phyloP scores from a whole-genome alignment of 306 rosid genomes.

The Prunus mongolica region DNA sequence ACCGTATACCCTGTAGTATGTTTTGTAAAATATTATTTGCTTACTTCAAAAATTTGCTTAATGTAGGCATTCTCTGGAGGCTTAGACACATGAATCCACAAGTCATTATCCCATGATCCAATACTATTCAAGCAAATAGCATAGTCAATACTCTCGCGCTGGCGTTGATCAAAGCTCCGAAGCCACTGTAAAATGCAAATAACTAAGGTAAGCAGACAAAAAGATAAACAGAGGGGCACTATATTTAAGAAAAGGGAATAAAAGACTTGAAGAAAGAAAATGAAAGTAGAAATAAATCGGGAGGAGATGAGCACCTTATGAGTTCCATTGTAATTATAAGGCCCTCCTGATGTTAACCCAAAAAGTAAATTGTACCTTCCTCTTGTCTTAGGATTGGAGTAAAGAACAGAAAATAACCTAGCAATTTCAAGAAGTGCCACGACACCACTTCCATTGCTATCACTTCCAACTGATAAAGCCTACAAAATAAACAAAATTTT shows the following conservation, averaged over 20 bases:
- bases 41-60: conserved; percentile 86
- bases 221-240: neutral
- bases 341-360: conserved; percentile 96
- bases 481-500: conserved; percentile 29
- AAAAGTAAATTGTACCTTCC: conserved; percentile 92
- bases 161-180: conserved; percentile 88
- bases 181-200: conserved; percentile 73
- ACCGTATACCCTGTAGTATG: neutral
- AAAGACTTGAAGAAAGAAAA: conserved; percentile 9
- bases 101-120: conserved; percentile 89
- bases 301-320: conserved; percentile 54
- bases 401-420: conserved; percentile 84
- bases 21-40: conserved; percentile 22
- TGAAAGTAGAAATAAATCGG: conserved; percentile 1
- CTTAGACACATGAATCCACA: conserved; percentile 96
- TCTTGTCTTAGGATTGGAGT: conserved; percentile 95
- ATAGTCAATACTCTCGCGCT: conserved; percentile 92
- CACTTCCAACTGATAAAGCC: conserved; percentile 97
- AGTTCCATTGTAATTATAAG: conserved; percentile 97
- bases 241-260: neutral
- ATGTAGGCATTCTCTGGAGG: conserved; percentile 92
- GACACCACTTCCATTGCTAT: conserved; percentile 93
- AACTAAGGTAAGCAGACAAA: conserved; percentile 17
- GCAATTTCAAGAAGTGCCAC: conserved; percentile 99
- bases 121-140: conserved; percentile 92